Base-by-base conservation (phyloP, 2,329 filamentous ascomycete genomes). In the Fusarium vanettenii region DNA sequence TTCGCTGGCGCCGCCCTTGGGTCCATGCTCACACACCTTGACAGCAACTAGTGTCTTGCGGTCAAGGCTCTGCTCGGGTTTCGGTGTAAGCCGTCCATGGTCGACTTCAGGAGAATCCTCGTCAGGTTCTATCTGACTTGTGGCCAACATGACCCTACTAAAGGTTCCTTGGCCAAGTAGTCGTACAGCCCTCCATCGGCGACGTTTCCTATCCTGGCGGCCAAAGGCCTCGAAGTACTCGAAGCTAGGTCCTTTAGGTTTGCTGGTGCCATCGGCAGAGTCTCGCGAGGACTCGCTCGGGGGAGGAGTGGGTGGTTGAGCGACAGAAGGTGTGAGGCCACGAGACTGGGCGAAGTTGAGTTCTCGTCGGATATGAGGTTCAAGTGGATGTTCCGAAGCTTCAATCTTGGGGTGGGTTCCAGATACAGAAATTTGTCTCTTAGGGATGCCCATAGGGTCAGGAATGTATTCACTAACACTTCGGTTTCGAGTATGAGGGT, bases 11-110 rank as follows among this genome's bases (percentile, higher is more conserved):
- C 96, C 96, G 62, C 97, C 97, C 27, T 94, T 94, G 1, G 97
- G 96, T 5, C 96, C 97, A 83, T 98, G 95, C 82, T 98, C 95
- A 80, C 97, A 96, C 52, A 99, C 92, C 83, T 99, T 99, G 80
- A 99, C 92, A 2, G 97, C 97, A 4, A 98, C 97, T 16, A 99
- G 86, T 62, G 94, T 94, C 79, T 92, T 93, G n/a, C 92, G 91
- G 72, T 94, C 79, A n/a, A 83, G 76, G 6, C 78, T 77, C 48
- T 79, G 77, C 35, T 83, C 80, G 1, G 83, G 59, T 71, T 74
- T 70, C 63, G 81, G 64, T 74, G 78, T 77, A 20, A 76, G 64
- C 25, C 70, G 67, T 80, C 84, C 80, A 76, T 81, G 73, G 74
- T 83, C 78, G 77, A 79, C 67, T 78, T 80, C 73, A 64, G 73